Base-by-base conservation (phyloP, 768 basidiomycete genomes). In the Wakefieldia striispora region DNA sequence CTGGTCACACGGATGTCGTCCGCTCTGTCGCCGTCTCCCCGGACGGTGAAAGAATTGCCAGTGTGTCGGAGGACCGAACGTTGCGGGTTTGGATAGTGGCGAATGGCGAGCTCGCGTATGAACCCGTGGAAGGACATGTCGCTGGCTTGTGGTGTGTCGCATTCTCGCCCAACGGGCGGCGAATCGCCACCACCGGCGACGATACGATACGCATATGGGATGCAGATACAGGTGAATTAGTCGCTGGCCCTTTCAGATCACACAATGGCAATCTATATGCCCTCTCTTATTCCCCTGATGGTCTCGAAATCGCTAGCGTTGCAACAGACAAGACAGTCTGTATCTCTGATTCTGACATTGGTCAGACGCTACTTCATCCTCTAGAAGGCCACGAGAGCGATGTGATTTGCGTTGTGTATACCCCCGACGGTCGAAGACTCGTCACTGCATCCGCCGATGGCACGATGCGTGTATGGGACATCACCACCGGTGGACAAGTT, bases 201-300 rank as follows among this genome's bases (percentile, higher is more conserved):
- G 64, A 62, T 45, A 64, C 62, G 7, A 61, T 70, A 45, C 57
- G 59, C 45, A 43, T 70, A 46, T 70, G 67, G 67, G 61, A 70
- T 47, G 47, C 61, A 36, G 54, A 58, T 46, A 60, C 63, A 23
- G 65, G 61, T 12, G 41, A 54, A 27, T 41, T 63, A 46, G 49
- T 61, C 51, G 51, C 55, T 44, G 65, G 61, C 41, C 65, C 58
- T 11, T 65, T 69, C 53, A 55, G 59, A 45, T 65, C 61, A 34
- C 64, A 65, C 64, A 59, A 63, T 50, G 61, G 61, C 61, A 65
- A 63, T 51, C 61, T 63, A 12, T 66, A 65, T 45, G 53, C 63
- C 50, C 58, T 65, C 78, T 43, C 81, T 71, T 80, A 51, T 20
- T 55, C 55, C 49, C 63, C 63, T 33, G 63, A 65, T 21, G 61